phyloP scores from a whole-genome alignment of 352 stramenopile genomes.

The Pythium oligandrum region DNA sequence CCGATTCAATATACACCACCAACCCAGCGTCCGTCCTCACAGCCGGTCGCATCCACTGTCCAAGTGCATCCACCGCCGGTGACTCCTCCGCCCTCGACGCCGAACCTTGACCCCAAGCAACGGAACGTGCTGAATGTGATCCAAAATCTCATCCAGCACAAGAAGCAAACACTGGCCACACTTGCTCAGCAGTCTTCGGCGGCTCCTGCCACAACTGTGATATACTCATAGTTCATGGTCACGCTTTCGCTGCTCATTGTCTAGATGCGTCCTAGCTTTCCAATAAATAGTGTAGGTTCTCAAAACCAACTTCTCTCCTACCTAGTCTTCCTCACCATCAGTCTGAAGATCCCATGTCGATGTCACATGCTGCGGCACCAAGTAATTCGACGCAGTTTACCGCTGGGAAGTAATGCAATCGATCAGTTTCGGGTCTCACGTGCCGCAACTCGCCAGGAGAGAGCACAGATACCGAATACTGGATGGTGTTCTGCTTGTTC shows the following conservation, averaged over 20 bases:
- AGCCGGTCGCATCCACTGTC: no score
- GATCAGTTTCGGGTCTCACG: slow-evolving; percentile 41
- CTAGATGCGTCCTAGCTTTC: background rate
- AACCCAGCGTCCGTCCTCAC: no score
- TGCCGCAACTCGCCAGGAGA: slow-evolving; percentile 40
- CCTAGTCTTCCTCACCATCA: no score
- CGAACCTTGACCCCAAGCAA: slow-evolving; percentile 47
- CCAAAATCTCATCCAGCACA: slow-evolving; percentile 77
- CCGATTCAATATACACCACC: no score
- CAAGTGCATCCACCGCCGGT: no score
- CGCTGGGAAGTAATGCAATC: slow-evolving; percentile 68
- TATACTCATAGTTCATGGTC: slow-evolving; percentile 16
- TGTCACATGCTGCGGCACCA: slow-evolving; percentile 50
- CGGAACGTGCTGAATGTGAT: slow-evolving; percentile 65
- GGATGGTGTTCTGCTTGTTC: slow-evolving; percentile 1
- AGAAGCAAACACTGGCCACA: slow-evolving; percentile 58
- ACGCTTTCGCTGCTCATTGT: background rate
- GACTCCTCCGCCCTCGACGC: no score
- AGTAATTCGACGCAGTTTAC: slow-evolving; percentile 78
- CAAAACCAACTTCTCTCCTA: no score
- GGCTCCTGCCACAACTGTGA: slow-evolving; percentile 11
- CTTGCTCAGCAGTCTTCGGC: slow-evolving; percentile 29
- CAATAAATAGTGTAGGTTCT: no score
- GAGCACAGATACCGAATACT: slow-evolving; percentile 17
- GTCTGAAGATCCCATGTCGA: slow-evolving; percentile 18